Percentiles rank a stretch among this genome's conserved stretches.
phyloP scores from a whole-genome alignment of 345 rosid species.

The Mangifera indica region DNA sequence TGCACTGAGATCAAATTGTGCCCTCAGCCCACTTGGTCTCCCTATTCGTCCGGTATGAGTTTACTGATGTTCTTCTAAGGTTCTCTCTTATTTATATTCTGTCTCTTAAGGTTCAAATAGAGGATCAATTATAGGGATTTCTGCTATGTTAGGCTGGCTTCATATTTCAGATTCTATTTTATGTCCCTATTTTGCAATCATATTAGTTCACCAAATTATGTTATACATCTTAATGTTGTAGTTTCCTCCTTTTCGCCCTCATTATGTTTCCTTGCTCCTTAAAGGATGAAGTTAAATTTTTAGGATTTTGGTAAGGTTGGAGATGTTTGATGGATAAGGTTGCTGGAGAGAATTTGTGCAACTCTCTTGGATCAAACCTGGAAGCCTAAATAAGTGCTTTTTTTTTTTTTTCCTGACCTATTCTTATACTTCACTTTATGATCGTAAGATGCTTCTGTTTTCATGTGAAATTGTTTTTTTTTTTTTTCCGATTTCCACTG shows the following conservation, averaged over 20 bases:
- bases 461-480: no score
- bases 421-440: no score
- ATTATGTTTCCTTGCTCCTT: background rate
- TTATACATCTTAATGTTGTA: background rate
- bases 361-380: background rate
- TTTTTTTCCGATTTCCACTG: no score
- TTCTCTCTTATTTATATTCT: background rate
- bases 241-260: background rate
- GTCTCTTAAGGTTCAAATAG: background rate
- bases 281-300: background rate
- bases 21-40: conserved; percentile 81
- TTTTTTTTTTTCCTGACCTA: background rate
- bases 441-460: no score
- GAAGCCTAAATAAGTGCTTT: background rate
- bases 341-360: background rate
- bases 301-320: background rate
- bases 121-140: background rate
- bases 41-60: conserved; percentile 77
- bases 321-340: background rate
- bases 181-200: background rate
- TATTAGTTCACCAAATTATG: background rate
- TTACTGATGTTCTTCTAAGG: conserved; percentile 8
- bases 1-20: conserved; percentile 53
- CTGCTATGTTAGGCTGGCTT: background rate
- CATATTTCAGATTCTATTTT: background rate